Conservation (phyloP, 257 asterid species). For the Nicotiana undulata region DNA sequence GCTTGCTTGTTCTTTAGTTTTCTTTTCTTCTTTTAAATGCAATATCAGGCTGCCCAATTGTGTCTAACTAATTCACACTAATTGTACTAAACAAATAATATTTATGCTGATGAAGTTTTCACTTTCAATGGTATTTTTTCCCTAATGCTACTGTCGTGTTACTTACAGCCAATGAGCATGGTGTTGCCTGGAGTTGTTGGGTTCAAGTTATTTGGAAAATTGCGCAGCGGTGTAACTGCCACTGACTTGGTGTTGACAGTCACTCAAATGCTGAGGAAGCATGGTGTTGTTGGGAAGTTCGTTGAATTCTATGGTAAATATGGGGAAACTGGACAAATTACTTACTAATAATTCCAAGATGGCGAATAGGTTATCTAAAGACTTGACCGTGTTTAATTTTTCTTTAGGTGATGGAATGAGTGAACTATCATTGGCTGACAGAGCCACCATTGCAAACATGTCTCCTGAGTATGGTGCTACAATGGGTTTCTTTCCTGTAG, state of each 20-base stretch:
- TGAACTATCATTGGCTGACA: slow-evolving; percentile 86
- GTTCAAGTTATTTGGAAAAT: slow-evolving; percentile 78
- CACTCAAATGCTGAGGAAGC: slow-evolving; percentile 83
- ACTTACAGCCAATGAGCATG: slow-evolving; percentile 91
- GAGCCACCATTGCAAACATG: slow-evolving; percentile 99
- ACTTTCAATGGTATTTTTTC: not conserved
- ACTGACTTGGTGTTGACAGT: slow-evolving; percentile 88
- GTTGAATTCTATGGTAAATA: slow-evolving; percentile 40
- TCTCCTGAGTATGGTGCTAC: slow-evolving; percentile 99
- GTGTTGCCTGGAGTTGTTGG: slow-evolving; percentile 96
- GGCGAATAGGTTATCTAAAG: not conserved
- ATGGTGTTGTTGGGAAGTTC: slow-evolving; percentile 87
- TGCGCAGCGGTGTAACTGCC: slow-evolving; percentile 76
- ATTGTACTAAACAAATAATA: not conserved
- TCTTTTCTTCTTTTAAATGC: not conserved
- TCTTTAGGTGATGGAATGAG: slow-evolving; percentile 76
- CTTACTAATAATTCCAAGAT: not conserved
- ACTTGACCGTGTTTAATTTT: not conserved
- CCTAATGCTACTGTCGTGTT: not conserved
- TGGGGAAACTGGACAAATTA: not conserved
- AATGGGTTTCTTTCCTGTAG: slow-evolving; percentile 98
- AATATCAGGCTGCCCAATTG: not conserved
- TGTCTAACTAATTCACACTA: not conserved
- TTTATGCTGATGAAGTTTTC: not conserved
- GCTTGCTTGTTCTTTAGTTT: not conserved